These are phyloP conservation scores for Bipolaris gigantea DNA, from an alignment of 2,329 filamentous ascomycete genomes.

Conservation along the genomic window DNA sequence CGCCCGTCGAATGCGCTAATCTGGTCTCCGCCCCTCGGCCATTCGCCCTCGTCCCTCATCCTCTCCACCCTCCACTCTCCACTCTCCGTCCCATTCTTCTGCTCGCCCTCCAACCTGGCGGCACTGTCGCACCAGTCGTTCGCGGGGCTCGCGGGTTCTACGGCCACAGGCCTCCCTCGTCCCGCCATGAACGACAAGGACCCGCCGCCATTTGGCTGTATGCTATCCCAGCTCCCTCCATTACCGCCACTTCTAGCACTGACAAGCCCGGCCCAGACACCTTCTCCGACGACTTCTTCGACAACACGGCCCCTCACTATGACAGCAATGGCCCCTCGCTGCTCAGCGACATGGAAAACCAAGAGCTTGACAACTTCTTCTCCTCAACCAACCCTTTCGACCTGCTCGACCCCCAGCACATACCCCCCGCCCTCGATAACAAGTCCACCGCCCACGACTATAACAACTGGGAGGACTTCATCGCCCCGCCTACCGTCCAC, in stretches of 20 bases:
- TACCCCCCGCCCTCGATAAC: constrained; percentile 18
- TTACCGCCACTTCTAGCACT: constrained; percentile 1
- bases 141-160: constrained; percentile 30
- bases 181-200: constrained; percentile 41
- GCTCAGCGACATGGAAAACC: constrained; percentile 37
- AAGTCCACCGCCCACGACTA: constrained; percentile 31
- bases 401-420: constrained; percentile 19
- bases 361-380: constrained; percentile 41
- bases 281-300: constrained; percentile 32
- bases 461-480: constrained; percentile 32
- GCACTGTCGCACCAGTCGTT: constrained; percentile 25
- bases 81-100: background rate
- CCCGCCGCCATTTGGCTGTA: constrained; percentile 42
- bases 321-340: constrained; percentile 32
- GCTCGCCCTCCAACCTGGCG: constrained; percentile 25
- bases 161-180: constrained; percentile 28
- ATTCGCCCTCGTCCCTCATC: background rate
- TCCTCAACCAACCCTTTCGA: constrained; percentile 34
- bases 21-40: background rate
- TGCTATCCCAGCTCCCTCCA: background rate
- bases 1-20: background rate
- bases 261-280: constrained; percentile 26
- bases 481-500: constrained; percentile 39
- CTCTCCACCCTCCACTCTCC: background rate
- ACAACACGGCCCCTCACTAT: constrained; percentile 13